These are phyloP conservation scores for Kuraishia hungarica DNA, from an alignment of 805 yeast species.

Conservation along the genomic window DNA sequence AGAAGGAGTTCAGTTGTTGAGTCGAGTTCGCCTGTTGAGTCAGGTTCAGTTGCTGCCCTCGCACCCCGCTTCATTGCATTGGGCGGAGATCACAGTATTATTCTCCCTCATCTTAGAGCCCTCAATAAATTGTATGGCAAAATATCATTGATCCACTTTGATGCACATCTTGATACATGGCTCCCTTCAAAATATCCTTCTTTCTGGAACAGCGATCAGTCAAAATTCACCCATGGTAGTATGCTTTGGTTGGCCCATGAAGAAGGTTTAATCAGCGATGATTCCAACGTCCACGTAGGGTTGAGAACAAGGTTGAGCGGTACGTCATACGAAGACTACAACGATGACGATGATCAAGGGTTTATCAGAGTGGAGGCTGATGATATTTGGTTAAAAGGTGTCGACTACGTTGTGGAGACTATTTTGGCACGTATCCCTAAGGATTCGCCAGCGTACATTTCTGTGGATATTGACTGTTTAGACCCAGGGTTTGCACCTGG, in stretches of 20 bases:
- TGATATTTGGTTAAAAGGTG: constrained; percentile 64
- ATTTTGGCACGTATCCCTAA: constrained; percentile 48
- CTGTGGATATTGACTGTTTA: constrained; percentile 66
- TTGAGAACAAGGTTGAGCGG: constrained; percentile 68
- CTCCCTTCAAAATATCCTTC: constrained; percentile 59
- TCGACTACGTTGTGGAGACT: constrained; percentile 44
- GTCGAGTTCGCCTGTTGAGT: constrained; percentile 13
- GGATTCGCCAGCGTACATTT: constrained; percentile 63
- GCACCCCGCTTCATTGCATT: constrained; percentile 59
- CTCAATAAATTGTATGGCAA: constrained; percentile 54
- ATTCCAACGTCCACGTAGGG: constrained; percentile 66
- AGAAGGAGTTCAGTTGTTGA: constrained; percentile 15
- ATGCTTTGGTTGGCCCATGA: constrained; percentile 77
- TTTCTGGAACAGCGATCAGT: constrained; percentile 7
- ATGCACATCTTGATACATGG: constrained; percentile 84
- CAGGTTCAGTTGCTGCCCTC: too few species aligned
- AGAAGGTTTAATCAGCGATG: constrained; percentile 53
- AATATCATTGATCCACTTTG: constrained; percentile 70
- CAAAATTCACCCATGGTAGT: constrained; percentile 70
- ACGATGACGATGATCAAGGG: constrained; percentile 62
- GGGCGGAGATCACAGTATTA: constrained; percentile 80
- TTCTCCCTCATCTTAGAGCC: constrained; percentile 66
- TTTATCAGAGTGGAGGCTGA: constrained; percentile 64
- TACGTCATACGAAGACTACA: constrained; percentile 46
- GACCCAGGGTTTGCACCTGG: constrained; percentile 54